phyloP scores from a whole-genome alignment of 352 stramenopile genomes.

The Pythium folliculosum region DNA sequence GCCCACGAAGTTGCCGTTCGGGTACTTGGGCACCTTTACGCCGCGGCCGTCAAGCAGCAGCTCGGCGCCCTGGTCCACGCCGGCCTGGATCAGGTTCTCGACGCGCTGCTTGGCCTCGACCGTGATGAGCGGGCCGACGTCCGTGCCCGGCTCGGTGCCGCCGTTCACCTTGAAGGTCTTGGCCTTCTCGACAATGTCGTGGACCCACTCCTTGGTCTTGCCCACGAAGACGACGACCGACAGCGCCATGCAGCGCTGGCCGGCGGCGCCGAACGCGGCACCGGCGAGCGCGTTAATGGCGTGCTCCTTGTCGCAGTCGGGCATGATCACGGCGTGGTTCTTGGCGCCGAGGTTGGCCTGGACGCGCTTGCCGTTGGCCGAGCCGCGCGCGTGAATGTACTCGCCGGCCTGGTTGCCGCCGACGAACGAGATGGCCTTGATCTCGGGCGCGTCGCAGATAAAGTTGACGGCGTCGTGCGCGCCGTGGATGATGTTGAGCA shows the following conservation, averaged over 20 bases:
- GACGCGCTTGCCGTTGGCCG: constrained; percentile 92
- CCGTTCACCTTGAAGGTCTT: constrained; percentile 92
- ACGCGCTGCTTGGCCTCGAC: constrained; percentile 86
- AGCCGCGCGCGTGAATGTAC: constrained; percentile 92
- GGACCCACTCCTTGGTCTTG: constrained; percentile 91
- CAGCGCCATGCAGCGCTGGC: constrained; percentile 98
- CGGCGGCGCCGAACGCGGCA: constrained; percentile 95
- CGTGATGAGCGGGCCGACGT: constrained; percentile 91
- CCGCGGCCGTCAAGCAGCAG: constrained; percentile 92
- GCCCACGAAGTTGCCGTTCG: constrained; percentile 95
- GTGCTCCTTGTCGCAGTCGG: constrained; percentile 92
- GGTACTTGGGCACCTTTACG: constrained; percentile 89
- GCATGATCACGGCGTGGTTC: constrained; percentile 97
- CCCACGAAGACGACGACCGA: constrained; percentile 96
- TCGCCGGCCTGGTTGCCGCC: constrained; percentile 92
- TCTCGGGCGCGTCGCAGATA: constrained; percentile 93
- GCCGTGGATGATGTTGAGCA: constrained; percentile 95
- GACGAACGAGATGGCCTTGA: constrained; percentile 97
- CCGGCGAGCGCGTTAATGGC: constrained; percentile 87
- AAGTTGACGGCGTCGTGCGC: constrained; percentile 93
- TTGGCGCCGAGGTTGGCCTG: constrained; percentile 97
- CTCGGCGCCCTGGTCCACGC: constrained; percentile 89
- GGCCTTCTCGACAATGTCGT: constrained; percentile 90
- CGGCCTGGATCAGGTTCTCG: constrained; percentile 87
- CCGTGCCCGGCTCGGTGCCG: constrained; percentile 68